These are phyloP conservation scores for Puccinia triticina DNA, from an alignment of 1,284 basidiomycete species.

Conservation along the genomic window DNA sequence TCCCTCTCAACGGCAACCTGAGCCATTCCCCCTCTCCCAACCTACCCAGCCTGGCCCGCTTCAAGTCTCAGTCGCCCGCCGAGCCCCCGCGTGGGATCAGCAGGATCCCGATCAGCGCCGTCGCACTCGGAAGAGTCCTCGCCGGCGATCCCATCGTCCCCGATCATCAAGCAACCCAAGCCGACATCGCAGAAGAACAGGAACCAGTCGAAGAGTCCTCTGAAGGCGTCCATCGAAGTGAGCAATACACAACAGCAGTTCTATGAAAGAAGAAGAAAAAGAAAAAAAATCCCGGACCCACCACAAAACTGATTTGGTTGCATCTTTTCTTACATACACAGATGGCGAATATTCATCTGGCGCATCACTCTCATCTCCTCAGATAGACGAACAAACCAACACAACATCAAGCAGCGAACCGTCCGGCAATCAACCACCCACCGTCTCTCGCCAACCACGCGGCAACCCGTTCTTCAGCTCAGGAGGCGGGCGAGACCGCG, in stretches of 20 bases:
- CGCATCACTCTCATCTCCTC: conserved; percentile 24
- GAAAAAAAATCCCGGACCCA: too few relatives aligned
- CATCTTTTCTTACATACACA: too few relatives aligned
- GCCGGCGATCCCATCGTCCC: conserved; percentile 23
- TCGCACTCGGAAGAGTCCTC: conserved; percentile 40
- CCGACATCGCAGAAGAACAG: conserved; percentile 1
- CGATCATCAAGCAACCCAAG: not conserved
- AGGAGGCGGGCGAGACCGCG: conserved; percentile 44
- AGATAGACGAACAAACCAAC: not conserved
- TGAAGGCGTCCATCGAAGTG: conserved; percentile 5
- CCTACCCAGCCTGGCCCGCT: not conserved
- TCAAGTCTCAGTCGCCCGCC: not conserved
- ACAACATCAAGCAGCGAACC: not conserved
- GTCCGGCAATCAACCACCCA: not conserved
- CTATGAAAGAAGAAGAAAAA: too few relatives aligned
- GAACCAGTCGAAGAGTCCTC: conserved; percentile 1
- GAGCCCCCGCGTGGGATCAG: conserved; percentile 29
- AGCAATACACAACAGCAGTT: too few relatives aligned
- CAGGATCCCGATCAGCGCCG: conserved; percentile 49
- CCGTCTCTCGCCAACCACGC: conserved; percentile 11
- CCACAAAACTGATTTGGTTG: too few relatives aligned
- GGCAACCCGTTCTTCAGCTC: conserved; percentile 49
- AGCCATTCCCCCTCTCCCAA: not conserved
- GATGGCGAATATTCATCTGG: conserved; percentile 9
- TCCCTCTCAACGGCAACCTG: not conserved